phyloP scores from a whole-genome alignment of 1,284 basidiomycete species.

The Farysia itapuensis region DNA sequence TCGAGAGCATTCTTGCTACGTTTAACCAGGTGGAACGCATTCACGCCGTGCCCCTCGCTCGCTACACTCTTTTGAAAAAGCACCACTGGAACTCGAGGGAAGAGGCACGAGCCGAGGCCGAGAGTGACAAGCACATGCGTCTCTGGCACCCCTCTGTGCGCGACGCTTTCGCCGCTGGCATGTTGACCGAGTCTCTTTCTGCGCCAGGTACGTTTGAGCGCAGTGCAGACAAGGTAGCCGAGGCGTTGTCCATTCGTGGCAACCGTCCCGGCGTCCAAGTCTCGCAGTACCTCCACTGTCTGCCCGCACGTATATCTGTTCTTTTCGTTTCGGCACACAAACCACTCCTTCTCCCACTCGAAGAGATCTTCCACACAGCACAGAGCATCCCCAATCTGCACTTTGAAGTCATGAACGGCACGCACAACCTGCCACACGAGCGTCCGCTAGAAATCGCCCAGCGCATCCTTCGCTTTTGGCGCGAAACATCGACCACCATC shows the following conservation, averaged over 20 bases:
- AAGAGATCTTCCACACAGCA: constrained; percentile 28
- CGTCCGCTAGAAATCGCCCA: constrained; percentile 27
- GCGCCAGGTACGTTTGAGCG: constrained; percentile 24
- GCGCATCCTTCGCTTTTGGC: constrained; percentile 30
- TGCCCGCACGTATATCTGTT: constrained; percentile 19
- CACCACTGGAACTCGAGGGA: constrained; percentile 21
- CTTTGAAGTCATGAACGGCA: constrained; percentile 35
- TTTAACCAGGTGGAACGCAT: constrained; percentile 18
- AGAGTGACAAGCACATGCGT: constrained; percentile 25
- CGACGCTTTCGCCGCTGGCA: constrained; percentile 28
- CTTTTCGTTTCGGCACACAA: constrained; percentile 32
- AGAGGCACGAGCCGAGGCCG: constrained; percentile 18
- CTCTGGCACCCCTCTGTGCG: constrained; percentile 24
- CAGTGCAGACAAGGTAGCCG: constrained; percentile 28
- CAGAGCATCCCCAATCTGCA: constrained; percentile 27
- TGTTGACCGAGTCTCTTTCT: constrained; percentile 19
- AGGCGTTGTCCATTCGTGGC: constrained; percentile 25
- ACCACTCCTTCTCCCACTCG: constrained; percentile 21
- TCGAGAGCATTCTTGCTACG: constrained; percentile 22
- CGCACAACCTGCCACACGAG: constrained; percentile 34
- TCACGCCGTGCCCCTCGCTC: constrained; percentile 25
- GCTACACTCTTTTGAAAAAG: constrained; percentile 34
- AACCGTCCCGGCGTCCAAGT: constrained; percentile 30
- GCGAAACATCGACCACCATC: constrained; percentile 16
- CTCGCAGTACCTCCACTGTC: constrained; percentile 25